Percentiles rank a stretch among this genome's conserved stretches.
Conservation (phyloP, 768 basidiomycete genomes). For the Strobilomyces echinocephalus region DNA sequence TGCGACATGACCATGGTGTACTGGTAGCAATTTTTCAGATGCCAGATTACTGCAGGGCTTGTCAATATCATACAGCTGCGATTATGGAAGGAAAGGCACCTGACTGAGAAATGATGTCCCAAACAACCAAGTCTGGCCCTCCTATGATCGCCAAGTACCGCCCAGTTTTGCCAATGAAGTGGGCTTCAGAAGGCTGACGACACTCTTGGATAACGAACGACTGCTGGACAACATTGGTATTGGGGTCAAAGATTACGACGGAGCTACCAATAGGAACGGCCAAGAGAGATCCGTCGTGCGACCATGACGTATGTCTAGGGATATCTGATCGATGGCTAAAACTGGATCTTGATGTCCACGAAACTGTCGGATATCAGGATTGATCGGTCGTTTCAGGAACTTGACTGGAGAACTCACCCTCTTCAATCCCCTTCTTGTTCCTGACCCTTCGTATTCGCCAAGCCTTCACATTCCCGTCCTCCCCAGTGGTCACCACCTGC, state of each 20-base stretch:
- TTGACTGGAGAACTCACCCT: slow-evolving; percentile 42
- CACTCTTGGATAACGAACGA: slow-evolving; percentile 58
- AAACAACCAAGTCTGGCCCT: slow-evolving; percentile 49
- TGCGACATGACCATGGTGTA: slow-evolving; percentile 52
- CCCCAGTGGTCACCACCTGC: slow-evolving; percentile 67
- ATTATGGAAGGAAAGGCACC: slow-evolving; percentile 38
- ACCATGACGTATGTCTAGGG: slow-evolving; percentile 70
- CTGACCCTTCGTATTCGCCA: slow-evolving; percentile 62
- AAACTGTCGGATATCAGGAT: slow-evolving; percentile 28
- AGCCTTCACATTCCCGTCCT: slow-evolving; percentile 71
- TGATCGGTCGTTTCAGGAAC: not conserved
- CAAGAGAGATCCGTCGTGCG: slow-evolving; percentile 81
- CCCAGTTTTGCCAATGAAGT: slow-evolving; percentile 70
- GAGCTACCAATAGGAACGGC: slow-evolving; percentile 64
- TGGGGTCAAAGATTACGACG: slow-evolving; percentile 71
- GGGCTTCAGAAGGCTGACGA: slow-evolving; percentile 37
- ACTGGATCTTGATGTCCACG: slow-evolving; percentile 78
- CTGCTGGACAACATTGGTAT: slow-evolving; percentile 53
- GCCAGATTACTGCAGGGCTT: slow-evolving; percentile 54
- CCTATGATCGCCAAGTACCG: slow-evolving; percentile 62
- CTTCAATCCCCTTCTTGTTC: slow-evolving; percentile 42
- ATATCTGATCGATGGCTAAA: slow-evolving; percentile 63
- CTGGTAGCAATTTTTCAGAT: slow-evolving; percentile 33
- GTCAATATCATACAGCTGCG: not conserved
- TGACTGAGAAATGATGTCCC: slow-evolving; percentile 64